These are phyloP conservation scores for Cladosporium sp. DNA, from an alignment of 2,329 filamentous ascomycete genomes.

Conservation along the genomic window DNA sequence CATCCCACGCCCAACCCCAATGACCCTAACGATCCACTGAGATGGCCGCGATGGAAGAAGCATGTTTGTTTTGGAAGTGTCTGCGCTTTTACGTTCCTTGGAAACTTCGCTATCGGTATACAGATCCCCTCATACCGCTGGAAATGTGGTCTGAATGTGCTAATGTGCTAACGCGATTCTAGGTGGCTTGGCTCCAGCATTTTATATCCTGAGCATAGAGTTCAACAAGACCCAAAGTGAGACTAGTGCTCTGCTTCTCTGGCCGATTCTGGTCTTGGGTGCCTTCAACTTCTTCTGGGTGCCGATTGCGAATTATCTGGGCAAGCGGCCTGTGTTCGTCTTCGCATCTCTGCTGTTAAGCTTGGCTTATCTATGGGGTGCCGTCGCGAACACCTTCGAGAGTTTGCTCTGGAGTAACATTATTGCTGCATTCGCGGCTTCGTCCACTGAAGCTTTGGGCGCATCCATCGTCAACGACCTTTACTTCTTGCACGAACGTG, in stretches of 20 bases:
- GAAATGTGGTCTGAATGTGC: background rate
- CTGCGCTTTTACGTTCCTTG: conserved; percentile 45
- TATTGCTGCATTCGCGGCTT: conserved; percentile 43
- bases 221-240: conserved; percentile 45
- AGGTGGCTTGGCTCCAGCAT: conserved; percentile 40
- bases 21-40: conserved; percentile 47
- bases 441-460: conserved; percentile 43
- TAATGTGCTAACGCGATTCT: background rate
- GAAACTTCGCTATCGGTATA: conserved; percentile 41
- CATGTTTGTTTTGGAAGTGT: conserved; percentile 41
- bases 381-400: conserved; percentile 37
- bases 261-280: conserved; percentile 45
- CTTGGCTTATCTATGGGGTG: conserved; percentile 46
- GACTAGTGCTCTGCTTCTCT: conserved; percentile 37
- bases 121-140: too few species aligned
- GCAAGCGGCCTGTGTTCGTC: conserved; percentile 47
- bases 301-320: conserved; percentile 44
- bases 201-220: conserved; percentile 42
- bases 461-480: conserved; percentile 36
- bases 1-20: conserved; percentile 45
- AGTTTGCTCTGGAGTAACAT: conserved; percentile 45
- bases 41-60: conserved; percentile 48
- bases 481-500: conserved; percentile 33
- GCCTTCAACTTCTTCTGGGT: conserved; percentile 53
- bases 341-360: conserved; percentile 42